Conservation (phyloP, 1,139 yeast species). For the Wickerhamomyces sp. region DNA sequence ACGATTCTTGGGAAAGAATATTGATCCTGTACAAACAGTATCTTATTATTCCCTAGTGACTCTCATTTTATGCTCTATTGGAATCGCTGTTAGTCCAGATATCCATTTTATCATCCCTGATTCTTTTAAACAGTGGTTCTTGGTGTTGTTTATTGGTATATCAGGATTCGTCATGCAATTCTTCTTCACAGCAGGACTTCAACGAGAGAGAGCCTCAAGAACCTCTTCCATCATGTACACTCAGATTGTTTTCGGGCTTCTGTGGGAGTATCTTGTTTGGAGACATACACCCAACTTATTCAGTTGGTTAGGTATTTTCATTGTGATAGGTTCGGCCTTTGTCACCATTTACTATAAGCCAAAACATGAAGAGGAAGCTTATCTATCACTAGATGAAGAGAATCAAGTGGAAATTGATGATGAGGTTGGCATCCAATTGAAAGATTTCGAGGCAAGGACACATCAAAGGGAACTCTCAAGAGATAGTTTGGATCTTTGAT, state of each 20-base stretch:
- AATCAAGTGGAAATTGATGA: not conserved
- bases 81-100: slow-evolving; percentile 50
- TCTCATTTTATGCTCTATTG: slow-evolving; percentile 46
- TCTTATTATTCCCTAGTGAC: slow-evolving; percentile 62
- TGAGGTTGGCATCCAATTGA: not conserved
- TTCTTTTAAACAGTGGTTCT: slow-evolving; percentile 53
- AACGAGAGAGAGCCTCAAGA: slow-evolving; percentile 69
- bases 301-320: slow-evolving; percentile 58
- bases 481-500: not conserved
- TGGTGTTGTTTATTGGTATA: slow-evolving; percentile 55
- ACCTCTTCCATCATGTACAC: slow-evolving; percentile 70
- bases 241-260: slow-evolving; percentile 68
- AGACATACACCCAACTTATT: slow-evolving; percentile 62
- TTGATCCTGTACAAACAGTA: slow-evolving; percentile 73
- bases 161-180: slow-evolving; percentile 79
- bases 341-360: slow-evolving; percentile 54
- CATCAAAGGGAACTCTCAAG: not conserved
- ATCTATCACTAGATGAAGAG: not conserved
- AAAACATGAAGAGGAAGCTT: not conserved
- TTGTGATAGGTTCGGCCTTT: slow-evolving; percentile 53
- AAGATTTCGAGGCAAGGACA: not conserved
- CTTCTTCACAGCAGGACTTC: slow-evolving; percentile 72
- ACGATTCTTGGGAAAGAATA: slow-evolving; percentile 64
- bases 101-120: slow-evolving; percentile 56
- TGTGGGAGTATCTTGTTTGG: slow-evolving; percentile 69